A percentile compares a stretch with the other conserved stretches of the same genome.
These are phyloP conservation scores for Lactarius pseudohatsudake DNA, from an alignment of 768 basidiomycete species.

Conservation along the genomic window DNA sequence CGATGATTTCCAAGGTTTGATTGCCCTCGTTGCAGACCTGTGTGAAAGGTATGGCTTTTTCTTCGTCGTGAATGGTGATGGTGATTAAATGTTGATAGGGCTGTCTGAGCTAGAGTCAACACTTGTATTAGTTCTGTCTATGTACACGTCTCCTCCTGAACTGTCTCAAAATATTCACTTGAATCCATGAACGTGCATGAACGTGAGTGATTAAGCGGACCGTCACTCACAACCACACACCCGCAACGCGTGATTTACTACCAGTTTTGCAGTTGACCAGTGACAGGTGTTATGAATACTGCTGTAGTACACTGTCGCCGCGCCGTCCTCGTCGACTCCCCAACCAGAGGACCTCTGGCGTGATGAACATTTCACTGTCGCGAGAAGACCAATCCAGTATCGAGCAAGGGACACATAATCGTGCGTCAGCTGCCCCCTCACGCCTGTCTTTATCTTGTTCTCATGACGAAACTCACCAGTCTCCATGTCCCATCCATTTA, in stretches of 20 bases:
- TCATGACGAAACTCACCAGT: conserved; percentile 39
- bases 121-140: too few relatives aligned
- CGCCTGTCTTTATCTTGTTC: conserved; percentile 16
- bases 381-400: conserved; percentile 68
- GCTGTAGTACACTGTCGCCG: conserved; percentile 41
- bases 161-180: too few relatives aligned
- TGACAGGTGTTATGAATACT: too few relatives aligned
- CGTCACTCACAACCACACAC: too few relatives aligned
- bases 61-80: too few relatives aligned
- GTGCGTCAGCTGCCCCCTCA: conserved; percentile 38
- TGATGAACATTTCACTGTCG: conserved; percentile 74
- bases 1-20: not conserved
- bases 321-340: conserved; percentile 42
- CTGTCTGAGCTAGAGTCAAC: too few relatives aligned
- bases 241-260: too few relatives aligned
- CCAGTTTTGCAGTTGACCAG: conserved; percentile 31
- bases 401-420: conserved; percentile 69
- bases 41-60: too few relatives aligned
- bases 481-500: conserved; percentile 79
- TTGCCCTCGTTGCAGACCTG: not conserved
- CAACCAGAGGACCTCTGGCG: conserved; percentile 69
- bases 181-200: too few relatives aligned
- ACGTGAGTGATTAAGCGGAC: too few relatives aligned
- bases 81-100: too few relatives aligned
- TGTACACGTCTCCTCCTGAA: too few relatives aligned